Evolutionary conservation across 2,329 filamentous ascomycete genomes (phyloP).

Genomic region (Akanthomyces dipterigenus): DNA sequence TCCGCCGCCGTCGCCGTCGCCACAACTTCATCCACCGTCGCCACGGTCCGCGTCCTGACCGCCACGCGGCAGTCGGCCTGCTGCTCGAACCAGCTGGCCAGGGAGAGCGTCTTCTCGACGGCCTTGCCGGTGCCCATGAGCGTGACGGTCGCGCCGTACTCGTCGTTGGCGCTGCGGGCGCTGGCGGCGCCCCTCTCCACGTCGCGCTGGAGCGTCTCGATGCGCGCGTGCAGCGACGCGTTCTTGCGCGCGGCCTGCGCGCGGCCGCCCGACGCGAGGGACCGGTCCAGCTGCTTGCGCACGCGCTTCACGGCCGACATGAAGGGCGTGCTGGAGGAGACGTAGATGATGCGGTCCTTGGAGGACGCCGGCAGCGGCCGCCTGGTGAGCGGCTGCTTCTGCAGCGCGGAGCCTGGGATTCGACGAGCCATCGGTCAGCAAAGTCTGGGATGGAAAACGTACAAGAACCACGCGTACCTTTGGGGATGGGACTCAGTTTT

Average conservation of each 20-base stretch:
- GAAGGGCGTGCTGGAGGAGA: slow-evolving; percentile 55
- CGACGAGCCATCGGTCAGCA: not conserved
- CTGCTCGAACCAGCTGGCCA: slow-evolving; percentile 60
- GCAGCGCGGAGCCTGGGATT: slow-evolving; percentile 38
- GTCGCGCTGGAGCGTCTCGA: slow-evolving; percentile 35
- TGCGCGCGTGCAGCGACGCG: slow-evolving; percentile 38
- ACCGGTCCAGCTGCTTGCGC: slow-evolving; percentile 53
- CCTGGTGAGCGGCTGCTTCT: slow-evolving; percentile 41
- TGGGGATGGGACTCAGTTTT: slow-evolving; percentile 31
- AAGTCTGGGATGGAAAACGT: not conserved
- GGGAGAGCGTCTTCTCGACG: slow-evolving; percentile 53
- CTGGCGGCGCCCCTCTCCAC: slow-evolving; percentile 6
- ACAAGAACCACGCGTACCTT: slow-evolving; percentile 20
- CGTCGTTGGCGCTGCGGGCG: slow-evolving; percentile 16
- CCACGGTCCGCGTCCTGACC: slow-evolving; percentile 55
- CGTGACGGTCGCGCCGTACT: slow-evolving; percentile 36
- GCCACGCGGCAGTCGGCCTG: slow-evolving; percentile 52
- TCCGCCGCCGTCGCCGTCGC: slow-evolving; percentile 8
- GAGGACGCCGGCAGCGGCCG: slow-evolving; percentile 36
- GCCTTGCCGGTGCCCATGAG: slow-evolving; percentile 61
- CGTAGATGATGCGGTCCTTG: slow-evolving; percentile 50
- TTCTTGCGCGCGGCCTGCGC: slow-evolving; percentile 41
- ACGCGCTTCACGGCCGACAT: slow-evolving; percentile 60
- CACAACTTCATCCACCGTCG: slow-evolving; percentile 59
- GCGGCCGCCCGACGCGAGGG: slow-evolving; percentile 27